phyloP scores from a whole-genome alignment of 257 asterid genomes.

The Scutellaria galericulata region DNA sequence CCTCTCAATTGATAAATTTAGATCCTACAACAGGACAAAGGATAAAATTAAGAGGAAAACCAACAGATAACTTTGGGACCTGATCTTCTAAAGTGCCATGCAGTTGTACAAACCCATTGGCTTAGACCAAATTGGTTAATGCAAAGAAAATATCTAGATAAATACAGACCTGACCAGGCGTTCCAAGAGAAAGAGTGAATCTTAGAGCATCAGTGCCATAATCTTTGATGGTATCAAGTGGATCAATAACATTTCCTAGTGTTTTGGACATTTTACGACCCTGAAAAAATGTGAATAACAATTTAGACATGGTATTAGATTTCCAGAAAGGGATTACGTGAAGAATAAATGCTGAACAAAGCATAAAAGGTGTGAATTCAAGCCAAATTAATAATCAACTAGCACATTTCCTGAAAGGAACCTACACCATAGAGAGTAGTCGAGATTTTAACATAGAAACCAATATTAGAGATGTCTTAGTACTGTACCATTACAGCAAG shows the following conservation, averaged over 20 bases:
- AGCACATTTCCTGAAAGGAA: background rate
- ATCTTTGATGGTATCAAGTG: conserved; percentile 82
- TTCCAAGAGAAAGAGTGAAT: conserved; percentile 93
- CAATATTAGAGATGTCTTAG: background rate
- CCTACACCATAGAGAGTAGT: background rate
- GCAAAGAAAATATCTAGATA: conserved; percentile 23
- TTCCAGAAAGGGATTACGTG: conserved; percentile 31
- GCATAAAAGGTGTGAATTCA: conserved; percentile 1
- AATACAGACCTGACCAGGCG: conserved; percentile 92
- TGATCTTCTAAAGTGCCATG: conserved; percentile 14
- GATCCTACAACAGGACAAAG: conserved; percentile 63
- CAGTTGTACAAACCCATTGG: conserved; percentile 13
- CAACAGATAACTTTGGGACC: conserved; percentile 17
- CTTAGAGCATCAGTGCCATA: conserved; percentile 97
- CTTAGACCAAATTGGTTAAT: background rate
- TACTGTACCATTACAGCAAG: background rate
- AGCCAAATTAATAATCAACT: background rate
- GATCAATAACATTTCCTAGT: conserved; percentile 91
- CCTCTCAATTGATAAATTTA: conserved; percentile 86
- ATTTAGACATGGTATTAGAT: conserved; percentile 29
- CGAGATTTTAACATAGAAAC: background rate
- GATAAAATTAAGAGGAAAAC: conserved; percentile 17
- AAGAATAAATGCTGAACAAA: background rate
- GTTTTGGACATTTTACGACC: conserved; percentile 99
- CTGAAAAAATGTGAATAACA: conserved; percentile 51